Evolutionary conservation across 305 asterid species (phyloP), one percentile per base, ranked within the genome.

Genomic region (Solanum hybrid): DNA sequence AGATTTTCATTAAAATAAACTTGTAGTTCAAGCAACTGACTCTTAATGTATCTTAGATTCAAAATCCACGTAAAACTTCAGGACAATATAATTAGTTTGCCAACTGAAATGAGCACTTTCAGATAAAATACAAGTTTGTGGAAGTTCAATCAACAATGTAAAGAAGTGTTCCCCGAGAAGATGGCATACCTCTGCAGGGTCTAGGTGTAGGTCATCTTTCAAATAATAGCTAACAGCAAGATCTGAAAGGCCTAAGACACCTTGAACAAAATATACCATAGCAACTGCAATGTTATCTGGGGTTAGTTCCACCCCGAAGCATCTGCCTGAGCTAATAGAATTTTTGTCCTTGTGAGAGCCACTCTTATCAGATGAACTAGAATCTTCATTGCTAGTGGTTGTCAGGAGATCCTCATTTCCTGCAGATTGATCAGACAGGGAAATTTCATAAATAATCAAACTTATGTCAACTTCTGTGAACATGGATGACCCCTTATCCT

Each of bases 261-360:
- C 99, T 93, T 97, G 99, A 87, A 97, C 99, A 88, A 97, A 97
- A 92, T 97, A 97, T 89, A 97, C 99, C 99, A 95, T 95, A 46
- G 99, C 99, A 90, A 97, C 98, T 4, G 99, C 99, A 92, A 97
- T 91, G 87, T 79, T 95, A 92, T 96, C 99, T 36, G 98, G 98
- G 64, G 97, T 94, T 90, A 97, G 93, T 88, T 96, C 95, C 90
- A 96, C 98, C 79, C 98, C 99, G 31, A 95, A 95, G 92, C 93
- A 93, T 79, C 89, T 92, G 80, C 92, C 90, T 87, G 94, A 90
- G 90, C 91, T 92, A 11, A 93, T 36, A 72, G 94, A 92, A 92
- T 90, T 90, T 92, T 90, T 94, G 82, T 89, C 94, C 93, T 92
- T 94, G 90, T 90, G 92, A 5, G 78, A 10, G 22, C 92, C 82